A percentile compares a stretch with the other conserved stretches of the same genome.
Conservation (phyloP, 129 eudicot species). For the Daucus carota region DH1_v3.0 NC_030381.2:50065001-50065500, state of each 20-base stretch:
- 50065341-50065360: neutral
- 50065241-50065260: neutral
- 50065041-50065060: too few relatives aligned
- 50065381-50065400: too few relatives aligned
- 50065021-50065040: neutral
- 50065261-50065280: neutral
- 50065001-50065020: neutral
- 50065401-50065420: too few relatives aligned
- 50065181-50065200: neutral
- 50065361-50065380: too few relatives aligned
- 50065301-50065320: neutral
- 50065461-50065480: too few relatives aligned
- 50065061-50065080: too few relatives aligned
- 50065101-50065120: neutral
- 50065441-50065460: too few relatives aligned
- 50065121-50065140: neutral
- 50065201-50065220: neutral
- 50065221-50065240: neutral
- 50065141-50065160: neutral
- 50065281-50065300: neutral
- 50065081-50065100: too few relatives aligned
- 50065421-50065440: too few relatives aligned
- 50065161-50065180: neutral
- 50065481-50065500: too few relatives aligned
- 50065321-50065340: neutral